Evolutionary conservation across 2,329 filamentous ascomycete species (phyloP), one percentile per base, ranked within the genome.

Genomic region (Ophiostoma ips): DNA sequence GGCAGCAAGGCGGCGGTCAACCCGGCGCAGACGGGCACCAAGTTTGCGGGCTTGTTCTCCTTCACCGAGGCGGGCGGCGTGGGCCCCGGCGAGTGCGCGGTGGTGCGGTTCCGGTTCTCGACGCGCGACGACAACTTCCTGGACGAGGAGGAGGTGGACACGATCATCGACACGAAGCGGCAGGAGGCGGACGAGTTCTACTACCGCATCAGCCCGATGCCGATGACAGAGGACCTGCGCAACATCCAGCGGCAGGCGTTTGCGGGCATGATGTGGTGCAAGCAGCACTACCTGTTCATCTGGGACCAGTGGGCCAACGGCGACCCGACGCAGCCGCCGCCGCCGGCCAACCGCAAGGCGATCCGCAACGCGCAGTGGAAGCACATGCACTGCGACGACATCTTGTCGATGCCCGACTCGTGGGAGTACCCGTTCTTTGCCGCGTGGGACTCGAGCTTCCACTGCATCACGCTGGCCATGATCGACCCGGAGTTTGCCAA

Each of bases 341-440:
- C 92, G 24, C 90, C 90, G 1, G 72, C 83, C 1, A 75, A 77
- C 36, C 77, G 90, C 50, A 94, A 92, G 64, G 73, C 77, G 3
- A 76, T 96, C 51, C 81, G 90, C 53, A 96, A 96, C 62, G 71
- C 78, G 35, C 80, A 94, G 55, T 96, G 92, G 92, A 94, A 85
- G 61, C 90, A 96, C 65, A 81, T 96, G 75, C 77, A 95, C 65
- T 79, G 94, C 58, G 92, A 96, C 57, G 90, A 96, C 62, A 88
- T 96, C 54, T 66, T 96, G 33, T 95, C 90, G 1, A 95, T 96
- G 90, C 92, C 90, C 1, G 90, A 96, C 64, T 95, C 89, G 0
- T 96, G 90, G 90, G 90, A 96, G 61, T 96, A 96, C 59, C 90
- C 90, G 0, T 96, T 95, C 71, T 95, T 95, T 64, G 89, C 89